Percentiles rank a stretch among this genome's conserved stretches.
Conservation (phyloP, 345 rosid species). For the Acer campestre region DNA sequence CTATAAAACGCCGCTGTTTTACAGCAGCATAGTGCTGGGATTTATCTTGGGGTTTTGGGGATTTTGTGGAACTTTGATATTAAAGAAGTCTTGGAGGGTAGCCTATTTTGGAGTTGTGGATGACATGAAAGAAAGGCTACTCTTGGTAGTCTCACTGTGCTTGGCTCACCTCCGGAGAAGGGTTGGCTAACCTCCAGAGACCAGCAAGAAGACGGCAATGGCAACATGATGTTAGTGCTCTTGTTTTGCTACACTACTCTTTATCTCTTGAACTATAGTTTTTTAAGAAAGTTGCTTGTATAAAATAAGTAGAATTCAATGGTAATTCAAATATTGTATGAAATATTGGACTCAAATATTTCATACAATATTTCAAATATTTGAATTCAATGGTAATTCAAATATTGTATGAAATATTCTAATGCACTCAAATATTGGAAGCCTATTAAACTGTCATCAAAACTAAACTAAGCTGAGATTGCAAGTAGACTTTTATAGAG, state of each 20-base stretch:
- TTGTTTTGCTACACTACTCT: neutral
- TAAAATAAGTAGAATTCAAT: no score
- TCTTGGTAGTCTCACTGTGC: neutral
- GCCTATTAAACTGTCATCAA: no score
- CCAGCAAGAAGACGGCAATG: neutral
- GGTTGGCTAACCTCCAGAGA: neutral
- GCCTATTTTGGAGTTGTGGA: neutral
- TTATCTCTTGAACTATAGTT: neutral
- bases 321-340: no score
- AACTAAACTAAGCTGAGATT: no score
- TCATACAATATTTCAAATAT: no score
- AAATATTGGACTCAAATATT: no score
- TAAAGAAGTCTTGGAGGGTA: slow-evolving; percentile 11
- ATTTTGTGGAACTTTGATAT: neutral
- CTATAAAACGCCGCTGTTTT: neutral
- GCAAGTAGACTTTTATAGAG: neutral
- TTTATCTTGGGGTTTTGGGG: slow-evolving; percentile 13
- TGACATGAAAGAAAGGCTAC: neutral
- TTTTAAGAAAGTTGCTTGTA: neutral
- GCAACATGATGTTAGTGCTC: neutral
- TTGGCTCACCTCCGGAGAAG: neutral
- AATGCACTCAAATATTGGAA: no score
- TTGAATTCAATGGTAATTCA: no score
- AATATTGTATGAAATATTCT: no score
- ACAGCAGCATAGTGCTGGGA: neutral